Evolutionary conservation across 495 filamentous ascomycete species (phyloP).

Genomic region (Podospora fimiseda): DNA sequence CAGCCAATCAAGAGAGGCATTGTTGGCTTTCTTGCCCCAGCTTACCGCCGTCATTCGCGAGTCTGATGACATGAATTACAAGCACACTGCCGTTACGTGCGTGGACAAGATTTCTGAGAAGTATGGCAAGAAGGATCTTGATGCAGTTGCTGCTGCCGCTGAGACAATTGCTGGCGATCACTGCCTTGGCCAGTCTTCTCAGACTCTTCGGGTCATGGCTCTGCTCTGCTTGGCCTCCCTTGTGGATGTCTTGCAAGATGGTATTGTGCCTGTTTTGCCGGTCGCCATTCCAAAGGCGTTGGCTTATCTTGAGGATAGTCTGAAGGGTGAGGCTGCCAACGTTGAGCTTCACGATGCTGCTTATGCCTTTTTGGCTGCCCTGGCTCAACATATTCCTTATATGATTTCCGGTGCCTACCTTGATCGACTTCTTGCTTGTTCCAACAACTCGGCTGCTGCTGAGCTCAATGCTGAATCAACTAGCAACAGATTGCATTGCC

Average conservation of each 20-base stretch:
- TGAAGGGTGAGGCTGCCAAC: constrained; percentile 48
- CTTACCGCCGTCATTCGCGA: constrained; percentile 67
- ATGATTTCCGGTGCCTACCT: constrained; percentile 73
- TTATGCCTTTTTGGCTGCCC: constrained; percentile 67
- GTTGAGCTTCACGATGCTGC: constrained; percentile 69
- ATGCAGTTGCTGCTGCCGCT: constrained; percentile 59
- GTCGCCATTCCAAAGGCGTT: constrained; percentile 64
- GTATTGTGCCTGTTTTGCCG: constrained; percentile 76
- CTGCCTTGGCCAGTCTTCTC: constrained; percentile 67
- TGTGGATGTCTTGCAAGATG: constrained; percentile 77
- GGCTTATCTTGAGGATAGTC: constrained; percentile 56
- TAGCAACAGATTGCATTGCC: constrained; percentile 59
- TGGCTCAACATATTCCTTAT: constrained; percentile 76
- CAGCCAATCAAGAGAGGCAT: constrained; percentile 54
- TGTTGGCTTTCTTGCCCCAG: constrained; percentile 72
- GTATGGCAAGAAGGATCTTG: constrained; percentile 80
- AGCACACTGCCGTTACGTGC: constrained; percentile 74
- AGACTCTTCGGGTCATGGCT: constrained; percentile 67
- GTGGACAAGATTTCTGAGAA: constrained; percentile 86
- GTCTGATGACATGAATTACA: constrained; percentile 63
- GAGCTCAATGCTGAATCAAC: constrained; percentile 49
- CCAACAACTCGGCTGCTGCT: constrained; percentile 60
- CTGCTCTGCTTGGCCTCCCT: constrained; percentile 84
- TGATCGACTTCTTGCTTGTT: constrained; percentile 59
- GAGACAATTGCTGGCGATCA: constrained; percentile 66